Evolutionary conservation across 108 stramenopile species (phyloP), one percentile per base, ranked within the genome.

Genomic region (Bacterosira constricta): DNA sequence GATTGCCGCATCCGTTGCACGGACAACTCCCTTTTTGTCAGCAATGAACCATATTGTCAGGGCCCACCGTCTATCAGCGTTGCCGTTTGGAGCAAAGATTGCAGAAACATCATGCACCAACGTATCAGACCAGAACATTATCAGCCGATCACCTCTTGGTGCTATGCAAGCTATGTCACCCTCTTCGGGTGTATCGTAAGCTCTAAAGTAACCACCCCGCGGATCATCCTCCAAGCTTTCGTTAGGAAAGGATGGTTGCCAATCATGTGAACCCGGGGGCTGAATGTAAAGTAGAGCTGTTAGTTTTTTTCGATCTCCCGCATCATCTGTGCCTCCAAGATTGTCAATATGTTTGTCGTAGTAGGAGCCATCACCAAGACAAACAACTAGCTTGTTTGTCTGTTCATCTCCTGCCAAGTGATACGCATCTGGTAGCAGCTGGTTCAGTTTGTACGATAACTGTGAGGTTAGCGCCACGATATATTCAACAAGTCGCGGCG

Each of bases 291-390:
- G 37, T 31, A 74, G 39, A 41, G 73, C 73, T 18, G 73, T 74
- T 10, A 76, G 20, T 35, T 76, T 76, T 26, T 68, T 31, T 49
- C 57, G 56, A 45, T 76, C 75, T 23, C 75, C 75, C 27, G 32
- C 45, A 32, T 39, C 59, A 6, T n/a, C n/a, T 26, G 39, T 27
- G 26, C 73, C 65, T 0, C 75, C 68, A 18, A 76, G 49, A 76
- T 69, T 76, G 42, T 74, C 73, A 15, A 74, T 74, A 45, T 74
- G 73, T 37, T 74, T 74, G 31, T 74, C 73, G 47, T 74, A 74
- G 18, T 58, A 55, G n/a, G 55, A 58, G 8, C 73, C 73, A 37
- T 63, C 73, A 8, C 73, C 73, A 31, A 74, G 73, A 46, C 73
- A 74, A 11, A 74, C 73, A 18, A 66, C 73, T 9, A 74, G 32